Conservation (phyloP, 345 rosid genomes). For the Boechera stricta region DNA sequence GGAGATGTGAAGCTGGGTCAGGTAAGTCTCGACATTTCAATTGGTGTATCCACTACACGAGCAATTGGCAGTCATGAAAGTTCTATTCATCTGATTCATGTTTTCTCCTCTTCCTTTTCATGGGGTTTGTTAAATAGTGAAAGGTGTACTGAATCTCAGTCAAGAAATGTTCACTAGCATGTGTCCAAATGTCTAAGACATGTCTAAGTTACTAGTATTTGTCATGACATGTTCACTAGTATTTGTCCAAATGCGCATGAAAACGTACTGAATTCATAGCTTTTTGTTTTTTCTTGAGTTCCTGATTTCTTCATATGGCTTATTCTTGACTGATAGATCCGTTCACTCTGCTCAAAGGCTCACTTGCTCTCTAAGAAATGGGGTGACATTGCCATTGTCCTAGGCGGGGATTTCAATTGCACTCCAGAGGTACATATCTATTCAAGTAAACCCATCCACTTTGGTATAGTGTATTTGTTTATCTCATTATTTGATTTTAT, state of each 20-base stretch:
- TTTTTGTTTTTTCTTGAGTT: conserved; percentile 10
- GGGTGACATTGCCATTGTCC: conserved; percentile 73
- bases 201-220: not conserved
- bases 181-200: not conserved
- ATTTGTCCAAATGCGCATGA: not conserved
- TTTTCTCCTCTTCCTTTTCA: conserved; percentile 14
- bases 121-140: not conserved
- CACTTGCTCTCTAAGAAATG: conserved; percentile 67
- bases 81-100: conserved; percentile 20
- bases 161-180: conserved; percentile 12
- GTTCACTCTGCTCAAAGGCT: conserved; percentile 70
- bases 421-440: conserved; percentile 65
- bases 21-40: conserved; percentile 49
- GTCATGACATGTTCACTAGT: conserved; percentile 15
- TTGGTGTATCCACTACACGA: conserved; percentile 5
- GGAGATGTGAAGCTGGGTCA: conserved; percentile 88
- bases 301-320: conserved; percentile 22
- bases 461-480: not conserved
- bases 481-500: not conserved
- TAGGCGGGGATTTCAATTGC: conserved; percentile 79
- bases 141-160: not conserved
- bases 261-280: not conserved
- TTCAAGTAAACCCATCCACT: not conserved
- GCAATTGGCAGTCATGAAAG: conserved; percentile 8
- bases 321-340: conserved; percentile 47